These are phyloP conservation scores for Kuraishia piskuri DNA, from an alignment of 805 yeast genomes.

Conservation along the genomic window DNA sequence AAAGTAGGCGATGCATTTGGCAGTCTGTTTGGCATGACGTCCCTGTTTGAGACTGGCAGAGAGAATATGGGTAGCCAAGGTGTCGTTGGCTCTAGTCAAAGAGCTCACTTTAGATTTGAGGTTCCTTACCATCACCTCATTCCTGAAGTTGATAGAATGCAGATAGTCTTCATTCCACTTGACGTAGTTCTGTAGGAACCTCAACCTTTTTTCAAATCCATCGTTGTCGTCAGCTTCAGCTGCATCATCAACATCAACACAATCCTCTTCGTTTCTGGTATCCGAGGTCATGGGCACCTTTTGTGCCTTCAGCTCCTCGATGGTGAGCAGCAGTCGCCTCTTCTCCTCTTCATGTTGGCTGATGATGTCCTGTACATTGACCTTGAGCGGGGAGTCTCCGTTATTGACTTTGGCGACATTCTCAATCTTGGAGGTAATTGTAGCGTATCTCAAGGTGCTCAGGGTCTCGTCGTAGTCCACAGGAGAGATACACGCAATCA, in stretches of 20 bases:
- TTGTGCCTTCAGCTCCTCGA: conserved; percentile 8
- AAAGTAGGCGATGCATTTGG: neutral
- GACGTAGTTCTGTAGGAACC: conserved; percentile 15
- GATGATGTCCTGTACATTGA: conserved; percentile 22
- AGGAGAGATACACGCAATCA: conserved; percentile 83
- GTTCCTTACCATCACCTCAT: neutral
- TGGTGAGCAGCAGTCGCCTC: conserved; percentile 11
- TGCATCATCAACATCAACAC: neutral
- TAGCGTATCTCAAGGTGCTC: conserved; percentile 73
- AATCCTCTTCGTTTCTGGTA: neutral
- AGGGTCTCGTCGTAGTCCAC: conserved; percentile 69
- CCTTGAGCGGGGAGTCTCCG: conserved; percentile 26
- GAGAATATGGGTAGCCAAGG: neutral
- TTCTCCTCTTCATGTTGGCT: conserved; percentile 18
- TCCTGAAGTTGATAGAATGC: conserved; percentile 10
- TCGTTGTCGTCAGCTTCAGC: neutral
- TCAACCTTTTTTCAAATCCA: conserved; percentile 5
- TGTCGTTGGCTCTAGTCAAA: neutral
- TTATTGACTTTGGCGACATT: conserved; percentile 47
- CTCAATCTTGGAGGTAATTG: conserved; percentile 60
- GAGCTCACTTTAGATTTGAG: neutral
- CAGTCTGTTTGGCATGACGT: neutral
- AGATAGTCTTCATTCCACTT: conserved; percentile 18
- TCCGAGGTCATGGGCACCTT: neutral
- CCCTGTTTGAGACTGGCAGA: neutral